Conservation (phyloP, 306 rosid species). For the Rubus parviflorus region DNA sequence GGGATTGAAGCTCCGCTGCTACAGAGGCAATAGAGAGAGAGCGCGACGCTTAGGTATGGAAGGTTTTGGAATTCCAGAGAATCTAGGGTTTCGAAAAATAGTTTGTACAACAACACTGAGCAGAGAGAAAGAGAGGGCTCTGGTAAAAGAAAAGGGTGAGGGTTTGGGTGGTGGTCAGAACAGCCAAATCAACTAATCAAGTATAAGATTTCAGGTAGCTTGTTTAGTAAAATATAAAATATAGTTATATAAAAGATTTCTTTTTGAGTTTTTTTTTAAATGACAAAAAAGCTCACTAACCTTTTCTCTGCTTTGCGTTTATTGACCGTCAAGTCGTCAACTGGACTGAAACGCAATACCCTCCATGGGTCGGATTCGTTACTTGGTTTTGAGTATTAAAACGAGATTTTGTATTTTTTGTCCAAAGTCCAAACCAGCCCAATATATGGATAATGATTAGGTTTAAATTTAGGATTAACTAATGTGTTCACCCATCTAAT, state of each 20-base stretch:
- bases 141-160: conserved; percentile 28
- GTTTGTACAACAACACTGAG: conserved; percentile 31
- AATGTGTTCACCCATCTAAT: no score
- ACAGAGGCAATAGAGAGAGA: neutral
- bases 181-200: conserved; percentile 49
- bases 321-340: neutral
- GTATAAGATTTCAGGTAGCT: conserved; percentile 23
- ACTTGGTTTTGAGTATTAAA: neutral
- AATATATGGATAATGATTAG: no score
- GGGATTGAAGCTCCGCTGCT: conserved; percentile 12
- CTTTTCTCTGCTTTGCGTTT: neutral
- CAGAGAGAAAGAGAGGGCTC: neutral
- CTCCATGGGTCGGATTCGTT: neutral
- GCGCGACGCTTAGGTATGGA: neutral
- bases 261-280: neutral
- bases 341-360: neutral
- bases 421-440: neutral
- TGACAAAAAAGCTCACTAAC: neutral
- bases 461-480: no score
- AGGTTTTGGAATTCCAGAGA: conserved; percentile 25
- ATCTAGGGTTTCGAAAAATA: conserved; percentile 43
- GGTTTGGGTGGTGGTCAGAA: conserved; percentile 50
- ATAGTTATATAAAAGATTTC: neutral
- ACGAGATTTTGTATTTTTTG: neutral
- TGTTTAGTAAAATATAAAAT: neutral